These are phyloP conservation scores for Quercus alba DNA, from an alignment of 306 rosid species.

Conservation along the genomic window DNA sequence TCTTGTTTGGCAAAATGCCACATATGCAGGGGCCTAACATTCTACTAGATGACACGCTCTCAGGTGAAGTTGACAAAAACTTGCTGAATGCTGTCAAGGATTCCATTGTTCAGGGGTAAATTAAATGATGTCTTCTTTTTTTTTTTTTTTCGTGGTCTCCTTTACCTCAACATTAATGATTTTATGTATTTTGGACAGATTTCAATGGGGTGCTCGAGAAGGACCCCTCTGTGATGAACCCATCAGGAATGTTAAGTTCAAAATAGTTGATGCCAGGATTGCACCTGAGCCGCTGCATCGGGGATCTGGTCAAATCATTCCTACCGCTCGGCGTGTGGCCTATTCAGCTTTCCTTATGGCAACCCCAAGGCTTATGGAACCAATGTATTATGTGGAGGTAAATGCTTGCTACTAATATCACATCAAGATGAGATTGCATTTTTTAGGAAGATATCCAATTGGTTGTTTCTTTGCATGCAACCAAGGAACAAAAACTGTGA, in stretches of 20 bases:
- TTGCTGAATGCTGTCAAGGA: conserved; percentile 85
- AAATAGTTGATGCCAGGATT: conserved; percentile 96
- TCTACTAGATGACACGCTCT: conserved; percentile 86
- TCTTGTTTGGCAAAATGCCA: conserved; percentile 8
- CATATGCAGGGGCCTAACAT: conserved; percentile 88
- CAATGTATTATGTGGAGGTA: conserved; percentile 92
- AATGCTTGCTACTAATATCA: conserved; percentile 13
- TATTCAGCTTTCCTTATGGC: conserved; percentile 98
- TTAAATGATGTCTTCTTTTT: background rate
- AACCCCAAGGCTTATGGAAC: conserved; percentile 97
- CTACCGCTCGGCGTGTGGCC: conserved; percentile 93
- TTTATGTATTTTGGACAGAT: conserved; percentile 48
- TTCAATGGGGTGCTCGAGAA: conserved; percentile 99
- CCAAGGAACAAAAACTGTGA: background rate
- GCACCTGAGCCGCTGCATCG: conserved; percentile 90
- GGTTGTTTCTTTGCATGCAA: conserved; percentile 1
- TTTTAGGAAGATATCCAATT: conserved; percentile 6
- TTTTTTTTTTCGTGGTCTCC: background rate
- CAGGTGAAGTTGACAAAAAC: conserved; percentile 91
- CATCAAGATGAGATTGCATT: background rate
- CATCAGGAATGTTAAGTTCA: conserved; percentile 93
- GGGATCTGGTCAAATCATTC: conserved; percentile 93
- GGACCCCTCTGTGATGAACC: conserved; percentile 99
- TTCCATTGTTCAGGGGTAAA: conserved; percentile 98
- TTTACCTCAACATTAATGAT: conserved; percentile 6